A percentile compares a stretch with the other conserved stretches of the same genome.
phyloP scores from a whole-genome alignment of 2,329 filamentous ascomycete genomes.

The Aspergillaceae sp. region DNA sequence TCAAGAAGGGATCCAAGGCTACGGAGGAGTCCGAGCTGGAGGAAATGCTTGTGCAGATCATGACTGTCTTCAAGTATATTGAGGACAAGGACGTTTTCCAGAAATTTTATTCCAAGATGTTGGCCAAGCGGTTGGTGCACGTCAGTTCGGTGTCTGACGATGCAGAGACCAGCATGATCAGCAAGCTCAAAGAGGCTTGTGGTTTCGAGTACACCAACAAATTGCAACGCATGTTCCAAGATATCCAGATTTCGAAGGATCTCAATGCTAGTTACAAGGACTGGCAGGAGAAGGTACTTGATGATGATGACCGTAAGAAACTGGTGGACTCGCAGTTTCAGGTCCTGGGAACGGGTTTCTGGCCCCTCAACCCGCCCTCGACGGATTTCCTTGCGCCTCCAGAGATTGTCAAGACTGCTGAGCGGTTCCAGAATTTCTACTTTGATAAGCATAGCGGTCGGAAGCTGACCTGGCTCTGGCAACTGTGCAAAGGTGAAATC shows the following conservation, averaged over 20 bases:
- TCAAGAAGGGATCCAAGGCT: conserved; percentile 83
- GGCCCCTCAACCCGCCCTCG: conserved; percentile 79
- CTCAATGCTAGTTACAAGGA: conserved; percentile 84
- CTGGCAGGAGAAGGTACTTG: conserved; percentile 58
- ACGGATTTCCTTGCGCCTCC: conserved; percentile 82
- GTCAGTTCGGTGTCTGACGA: conserved; percentile 94
- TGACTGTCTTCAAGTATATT: conserved; percentile 99
- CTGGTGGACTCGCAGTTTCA: conserved; percentile 81
- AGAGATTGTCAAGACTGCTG: conserved; percentile 77
- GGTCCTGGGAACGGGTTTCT: conserved; percentile 92
- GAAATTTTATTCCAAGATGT: conserved; percentile 96
- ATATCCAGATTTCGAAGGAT: conserved; percentile 98
- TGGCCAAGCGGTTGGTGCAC: conserved; percentile 89
- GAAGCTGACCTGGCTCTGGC: conserved; percentile 97
- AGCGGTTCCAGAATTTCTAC: conserved; percentile 86
- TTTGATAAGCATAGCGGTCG: conserved; percentile 93
- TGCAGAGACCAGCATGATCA: conserved; percentile 98
- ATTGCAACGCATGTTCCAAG: conserved; percentile 98
- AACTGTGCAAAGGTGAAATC: conserved; percentile 94
- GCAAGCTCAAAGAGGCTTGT: conserved; percentile 95
- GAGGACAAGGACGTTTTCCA: conserved; percentile 99
- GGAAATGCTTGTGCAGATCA: conserved; percentile 79
- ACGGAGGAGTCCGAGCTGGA: conserved; percentile 93
- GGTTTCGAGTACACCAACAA: conserved; percentile 99
- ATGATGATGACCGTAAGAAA: conserved; percentile 56